Conservation (phyloP, 2,329 filamentous ascomycete genomes). For the Neurospora sp. region DNA sequence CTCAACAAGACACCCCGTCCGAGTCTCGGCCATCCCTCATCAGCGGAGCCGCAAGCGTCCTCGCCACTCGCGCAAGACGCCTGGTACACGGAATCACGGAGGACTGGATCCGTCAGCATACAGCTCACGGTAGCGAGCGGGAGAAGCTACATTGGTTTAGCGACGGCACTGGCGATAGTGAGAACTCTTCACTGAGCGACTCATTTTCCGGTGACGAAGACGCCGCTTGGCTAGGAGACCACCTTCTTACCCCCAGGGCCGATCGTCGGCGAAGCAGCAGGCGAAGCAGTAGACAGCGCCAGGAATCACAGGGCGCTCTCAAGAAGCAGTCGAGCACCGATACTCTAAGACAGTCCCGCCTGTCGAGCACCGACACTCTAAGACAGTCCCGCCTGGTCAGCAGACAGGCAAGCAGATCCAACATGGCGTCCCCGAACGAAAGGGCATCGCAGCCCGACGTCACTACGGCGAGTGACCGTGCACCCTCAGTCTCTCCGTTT, state of each 20-base stretch:
- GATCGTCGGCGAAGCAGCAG: constrained; percentile 22
- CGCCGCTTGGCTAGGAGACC: constrained; percentile 36
- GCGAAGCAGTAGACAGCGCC: constrained; percentile 15
- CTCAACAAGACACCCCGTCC: constrained; percentile 24
- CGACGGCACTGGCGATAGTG: constrained; percentile 63
- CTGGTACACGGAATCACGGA: constrained; percentile 58
- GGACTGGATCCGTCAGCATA: constrained; percentile 79
- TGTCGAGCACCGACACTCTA: constrained; percentile 48
- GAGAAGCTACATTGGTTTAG: constrained; percentile 77
- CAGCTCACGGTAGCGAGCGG: constrained; percentile 57
- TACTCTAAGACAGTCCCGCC: constrained; percentile 36
- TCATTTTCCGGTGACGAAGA: constrained; percentile 41
- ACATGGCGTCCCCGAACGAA: constrained; percentile 19
- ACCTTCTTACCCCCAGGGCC: constrained; percentile 38
- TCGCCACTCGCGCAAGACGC: constrained; percentile 52
- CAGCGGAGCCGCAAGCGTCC: constrained; percentile 50
- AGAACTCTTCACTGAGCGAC: constrained; percentile 65
- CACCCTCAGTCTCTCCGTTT: background rate
- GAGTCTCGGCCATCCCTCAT: constrained; percentile 29
- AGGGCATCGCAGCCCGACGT: constrained; percentile 9
- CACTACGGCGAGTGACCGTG: constrained; percentile 9
- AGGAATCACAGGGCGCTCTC: constrained; percentile 27
- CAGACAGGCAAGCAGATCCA: constrained; percentile 9
- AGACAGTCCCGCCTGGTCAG: constrained; percentile 27
- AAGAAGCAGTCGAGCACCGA: constrained; percentile 45